Base-by-base conservation (phyloP, 208 protist species). In the Leptomonas pyrrhocoris region DNA sequence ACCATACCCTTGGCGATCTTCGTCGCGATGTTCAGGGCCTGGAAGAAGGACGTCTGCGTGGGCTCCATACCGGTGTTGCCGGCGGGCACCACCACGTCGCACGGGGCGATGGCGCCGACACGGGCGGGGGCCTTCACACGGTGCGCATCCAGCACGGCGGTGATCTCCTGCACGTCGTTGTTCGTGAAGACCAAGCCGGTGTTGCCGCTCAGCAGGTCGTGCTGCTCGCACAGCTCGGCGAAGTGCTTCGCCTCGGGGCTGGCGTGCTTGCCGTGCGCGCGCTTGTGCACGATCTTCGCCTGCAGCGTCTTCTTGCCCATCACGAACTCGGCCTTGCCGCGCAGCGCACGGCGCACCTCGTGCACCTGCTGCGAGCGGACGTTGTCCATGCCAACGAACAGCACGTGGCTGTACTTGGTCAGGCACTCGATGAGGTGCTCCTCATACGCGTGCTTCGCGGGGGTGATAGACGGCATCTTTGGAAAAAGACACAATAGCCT, bases 221-320 rank as follows among this genome's bases (percentile, higher is more conserved):
- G 40, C 25, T 83, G 74, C 49, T 77, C 77, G 77, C 91, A 92
- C 38, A 62, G 58, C 36, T 85, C 56, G 79, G 81, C 42, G 79
- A 94, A 90, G 59, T 74, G 28, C 80, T 90, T 86, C 71, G 90
- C 77, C 40, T 73, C 58, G n/a, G 53, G 64, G 40, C 61, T 84
- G 7, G 87, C 88, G 49, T 81, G 59, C 48, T 77, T 81, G 60
- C 61, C 62, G 18, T 81, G 84, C 15, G 93, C 61, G 50, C 89
- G 73, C 53, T 88, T 90, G 67, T 94, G 73, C 42, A 99, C 88
- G 72, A 94, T 94, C 83, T 98, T 98, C 67, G 95, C 95, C 73
- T 99, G 97, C 62, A 99, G 89, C 51, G 98, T 99, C 85, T 99
- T 99, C 95, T 99, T 99, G 56, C 99, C 98, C 92, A 99, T 98